phyloP scores from a whole-genome alignment of 108 stramenopile species.

The Cyclotella atomus region DNA sequence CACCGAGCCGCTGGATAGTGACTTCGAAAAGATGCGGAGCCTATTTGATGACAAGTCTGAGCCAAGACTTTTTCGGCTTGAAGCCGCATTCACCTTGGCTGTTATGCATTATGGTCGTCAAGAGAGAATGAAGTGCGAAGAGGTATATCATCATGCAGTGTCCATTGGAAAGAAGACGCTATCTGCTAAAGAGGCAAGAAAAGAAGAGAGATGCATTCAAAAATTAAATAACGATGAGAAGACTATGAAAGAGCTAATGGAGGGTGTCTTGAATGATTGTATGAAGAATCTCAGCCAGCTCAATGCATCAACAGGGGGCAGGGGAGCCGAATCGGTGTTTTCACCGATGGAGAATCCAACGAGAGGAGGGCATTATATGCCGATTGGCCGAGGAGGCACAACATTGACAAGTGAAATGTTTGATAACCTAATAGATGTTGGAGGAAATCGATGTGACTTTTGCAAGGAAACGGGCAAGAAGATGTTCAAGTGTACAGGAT shows the following conservation, averaged over 20 bases:
- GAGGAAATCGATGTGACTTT: slow-evolving; percentile 12
- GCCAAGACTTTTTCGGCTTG: too few species aligned
- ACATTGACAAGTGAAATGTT: background rate
- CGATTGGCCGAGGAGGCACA: slow-evolving; percentile 25
- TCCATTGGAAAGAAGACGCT: too few species aligned
- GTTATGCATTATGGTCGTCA: too few species aligned
- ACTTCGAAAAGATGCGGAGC: too few species aligned
- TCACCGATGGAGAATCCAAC: background rate
- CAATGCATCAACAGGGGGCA: background rate
- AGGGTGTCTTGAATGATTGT: background rate
- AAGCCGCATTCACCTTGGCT: too few species aligned
- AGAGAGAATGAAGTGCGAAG: too few species aligned
- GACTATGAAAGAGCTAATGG: background rate
- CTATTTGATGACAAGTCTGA: too few species aligned
- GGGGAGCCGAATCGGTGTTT: too few species aligned
- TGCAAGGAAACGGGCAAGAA: background rate
- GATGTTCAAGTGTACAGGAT: slow-evolving; percentile 12
- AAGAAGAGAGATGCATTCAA: too few species aligned
- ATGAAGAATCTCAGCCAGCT: background rate
- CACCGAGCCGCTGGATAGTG: too few species aligned
- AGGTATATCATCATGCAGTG: too few species aligned
- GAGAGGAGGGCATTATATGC: slow-evolving; percentile 12
- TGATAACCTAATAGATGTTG: slow-evolving; percentile 18
- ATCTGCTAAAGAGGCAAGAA: too few species aligned
- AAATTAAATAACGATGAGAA: background rate